Base-by-base conservation (phyloP, 2,329 filamentous ascomycete genomes). In the Arthrobotrys sinensis region DNA sequence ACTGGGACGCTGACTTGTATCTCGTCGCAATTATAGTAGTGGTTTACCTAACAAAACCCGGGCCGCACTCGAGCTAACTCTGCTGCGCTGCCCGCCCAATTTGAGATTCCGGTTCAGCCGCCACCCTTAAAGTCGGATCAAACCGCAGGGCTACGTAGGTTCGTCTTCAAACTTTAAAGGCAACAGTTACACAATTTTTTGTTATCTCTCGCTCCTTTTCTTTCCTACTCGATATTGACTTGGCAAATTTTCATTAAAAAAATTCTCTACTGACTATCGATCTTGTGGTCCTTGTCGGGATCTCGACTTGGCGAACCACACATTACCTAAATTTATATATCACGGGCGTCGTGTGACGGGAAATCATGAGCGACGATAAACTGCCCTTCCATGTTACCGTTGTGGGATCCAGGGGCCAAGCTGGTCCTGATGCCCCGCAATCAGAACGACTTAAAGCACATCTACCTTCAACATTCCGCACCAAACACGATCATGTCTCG, bases 401-500 rank as follows among this genome's bases (percentile, higher is more conserved):
- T 19, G 12, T 28, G 7, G 50, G 43, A 7, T 32, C 12, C 3
- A 24, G 43, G 8, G 36, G 43, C 14, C 43, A 67, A 11, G 28
- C 36, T 40, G 52, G 14, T 32, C n/a, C 40, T 11, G 60, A 50
- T 19, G 45, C 19, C 8, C 21, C 40, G 14, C 48, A 45, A 21
- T 11, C 19, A 6, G 50, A 65, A 38, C 46, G 65, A 21, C 28
- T 67, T 5, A 32, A 21, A 5, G 34, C 8, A 10, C 38, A 60
- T 38, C 60, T 77, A 3, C 73, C 73, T 24, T 66, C 73, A 1
- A 60, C 60, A 5, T 77, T 62, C 32, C 66, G 73, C 10, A 63
- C 66, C 1, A 65, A 65, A 10, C 19, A 45, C n/a, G 73, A 77
- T 24, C 73, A 67, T 24, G 34, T 77, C 14, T 60, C 62, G 7